Evolutionary conservation across 148 eudicot species (phyloP).

Genomic region (Salicornia ramosissima): DNA sequence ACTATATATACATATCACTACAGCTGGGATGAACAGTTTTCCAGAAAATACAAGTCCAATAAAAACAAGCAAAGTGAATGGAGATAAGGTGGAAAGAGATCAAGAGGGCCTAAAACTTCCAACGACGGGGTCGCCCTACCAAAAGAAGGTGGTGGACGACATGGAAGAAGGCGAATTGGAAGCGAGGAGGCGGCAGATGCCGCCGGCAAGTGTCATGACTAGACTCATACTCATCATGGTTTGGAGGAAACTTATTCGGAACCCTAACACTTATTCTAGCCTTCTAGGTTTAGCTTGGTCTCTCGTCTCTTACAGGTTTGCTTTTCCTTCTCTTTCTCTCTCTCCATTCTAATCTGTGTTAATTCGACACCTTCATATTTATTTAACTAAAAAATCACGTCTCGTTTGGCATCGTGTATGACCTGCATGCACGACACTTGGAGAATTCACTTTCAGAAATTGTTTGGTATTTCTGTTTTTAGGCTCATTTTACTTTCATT

Average conservation of each 20-base stretch:
- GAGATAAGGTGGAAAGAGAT: slow-evolving; percentile 32
- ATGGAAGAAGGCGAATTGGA: slow-evolving; percentile 34
- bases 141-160: slow-evolving; percentile 52
- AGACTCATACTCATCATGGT: slow-evolving; percentile 94
- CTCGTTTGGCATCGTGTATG: no score
- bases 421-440: no score
- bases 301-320: slow-evolving; percentile 74
- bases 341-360: no score
- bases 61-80: slow-evolving; percentile 29
- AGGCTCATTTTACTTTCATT: no score
- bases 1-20: no score
- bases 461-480: no score
- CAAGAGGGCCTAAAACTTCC: slow-evolving; percentile 31
- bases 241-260: slow-evolving; percentile 94
- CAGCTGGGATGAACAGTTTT: slow-evolving; percentile 37
- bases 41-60: slow-evolving; percentile 45
- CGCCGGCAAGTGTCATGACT: slow-evolving; percentile 95
- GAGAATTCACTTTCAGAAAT: no score
- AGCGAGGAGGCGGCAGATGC: slow-evolving; percentile 66
- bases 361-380: no score
- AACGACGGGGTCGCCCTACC: slow-evolving; percentile 46
- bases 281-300: slow-evolving; percentile 89
- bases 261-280: slow-evolving; percentile 92
- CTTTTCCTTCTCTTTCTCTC: no score
- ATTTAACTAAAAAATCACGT: no score